Base-by-base conservation (phyloP, 352 stramenopile species). In the Detonula confervacea region DNA sequence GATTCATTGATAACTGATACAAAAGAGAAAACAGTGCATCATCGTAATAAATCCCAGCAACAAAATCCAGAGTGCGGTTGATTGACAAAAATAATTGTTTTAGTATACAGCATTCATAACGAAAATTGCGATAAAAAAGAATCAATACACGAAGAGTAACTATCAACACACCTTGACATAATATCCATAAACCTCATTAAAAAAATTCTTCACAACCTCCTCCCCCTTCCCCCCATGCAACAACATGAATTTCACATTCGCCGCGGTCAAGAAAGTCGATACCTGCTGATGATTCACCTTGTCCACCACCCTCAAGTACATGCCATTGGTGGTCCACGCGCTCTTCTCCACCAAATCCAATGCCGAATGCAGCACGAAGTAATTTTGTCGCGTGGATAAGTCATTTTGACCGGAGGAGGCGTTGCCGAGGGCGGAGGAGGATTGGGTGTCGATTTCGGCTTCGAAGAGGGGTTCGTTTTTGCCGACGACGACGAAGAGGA, bases 121-220 rank as follows among this genome's bases (percentile, higher is more conserved):
- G n/a, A n/a, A n/a, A n/a, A n/a, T n/a, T n/a, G n/a, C n/a, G n/a
- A n/a, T n/a, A n/a, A n/a, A n/a, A n/a, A n/a, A n/a, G n/a, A n/a
- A n/a, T n/a, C n/a, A n/a, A n/a, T n/a, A n/a, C n/a, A n/a, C n/a
- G n/a, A n/a, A n/a, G n/a, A n/a, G n/a, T n/a, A n/a, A n/a, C n/a
- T n/a, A n/a, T n/a, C n/a, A n/a, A n/a, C n/a, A n/a, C n/a, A 97
- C 94, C 93, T 98, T 98, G 33, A 99, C 95, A 81, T 98, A 99
- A 51, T 98, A 91, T 77, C 98, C 96, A 77, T 98, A 97, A 22
- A 98, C 95, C 51, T 98, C 97, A 56, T 97, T 91, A 81, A 99
- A 98, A 80, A 98, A 99, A 39, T 92, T 96, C 75, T 96, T 95
- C 63, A 99, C 95, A 16, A 90, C 96, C 73, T 98, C 96, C 81